phyloP scores from a whole-genome alignment of 306 rosid genomes.

The Sesbania bispinosa region DNA sequence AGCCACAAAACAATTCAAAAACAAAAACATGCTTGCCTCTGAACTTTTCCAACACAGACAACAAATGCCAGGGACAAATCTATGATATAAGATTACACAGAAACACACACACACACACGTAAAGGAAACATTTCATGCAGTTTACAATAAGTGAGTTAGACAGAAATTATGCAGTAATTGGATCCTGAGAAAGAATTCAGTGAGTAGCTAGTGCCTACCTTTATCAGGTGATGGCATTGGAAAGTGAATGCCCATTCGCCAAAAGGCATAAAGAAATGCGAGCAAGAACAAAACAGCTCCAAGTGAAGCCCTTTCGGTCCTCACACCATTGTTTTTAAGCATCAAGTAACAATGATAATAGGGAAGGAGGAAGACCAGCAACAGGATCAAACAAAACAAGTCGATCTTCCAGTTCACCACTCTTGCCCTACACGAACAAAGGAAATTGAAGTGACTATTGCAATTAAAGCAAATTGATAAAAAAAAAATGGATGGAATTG shows the following conservation, averaged over 20 bases:
- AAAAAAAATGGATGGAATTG: background rate
- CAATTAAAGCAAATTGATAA: background rate
- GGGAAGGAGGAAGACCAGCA: conserved; percentile 83
- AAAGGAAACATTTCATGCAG: background rate
- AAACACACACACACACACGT: no score
- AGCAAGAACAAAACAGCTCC: conserved; percentile 73
- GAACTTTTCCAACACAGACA: background rate
- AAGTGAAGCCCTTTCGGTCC: conserved; percentile 79
- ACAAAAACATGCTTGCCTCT: background rate
- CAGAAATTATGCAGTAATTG: background rate
- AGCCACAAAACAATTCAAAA: background rate
- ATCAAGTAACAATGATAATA: conserved; percentile 91
- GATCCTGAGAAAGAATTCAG: background rate
- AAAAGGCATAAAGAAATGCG: conserved; percentile 84
- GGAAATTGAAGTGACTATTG: background rate
- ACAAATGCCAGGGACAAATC: background rate
- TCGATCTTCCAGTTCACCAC: conserved; percentile 92
- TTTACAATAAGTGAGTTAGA: background rate
- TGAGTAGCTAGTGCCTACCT: no score
- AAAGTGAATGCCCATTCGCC: conserved; percentile 99
- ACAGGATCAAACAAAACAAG: conserved; percentile 72
- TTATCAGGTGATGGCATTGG: conserved; percentile 93
- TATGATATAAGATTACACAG: background rate
- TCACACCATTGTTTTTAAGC: conserved; percentile 68
- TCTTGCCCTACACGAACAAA: conserved; percentile 53